Percentiles rank a stretch among this genome's conserved stretches.
These are phyloP conservation scores for Malassezia slooffiae DNA, from an alignment of 1,284 basidiomycete species.

Conservation along the genomic window DNA sequence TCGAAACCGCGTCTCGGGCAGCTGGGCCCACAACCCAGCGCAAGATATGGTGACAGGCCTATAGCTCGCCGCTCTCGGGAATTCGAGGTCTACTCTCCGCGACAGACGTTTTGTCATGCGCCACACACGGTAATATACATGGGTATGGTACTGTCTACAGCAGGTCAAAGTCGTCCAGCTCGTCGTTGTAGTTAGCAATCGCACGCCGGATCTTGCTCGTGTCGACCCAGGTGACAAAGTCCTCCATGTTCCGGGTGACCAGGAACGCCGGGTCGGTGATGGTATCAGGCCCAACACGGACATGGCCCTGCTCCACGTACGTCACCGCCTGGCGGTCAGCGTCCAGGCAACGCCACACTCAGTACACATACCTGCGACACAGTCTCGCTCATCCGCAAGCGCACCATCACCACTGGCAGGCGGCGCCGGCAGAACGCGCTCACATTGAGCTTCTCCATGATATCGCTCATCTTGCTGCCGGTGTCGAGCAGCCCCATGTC, in stretches of 20 bases:
- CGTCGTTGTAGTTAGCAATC: conserved; percentile 91
- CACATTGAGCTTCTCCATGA: conserved; percentile 75
- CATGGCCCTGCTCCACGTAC: conserved; percentile 96
- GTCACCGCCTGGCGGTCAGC: conserved; percentile 63
- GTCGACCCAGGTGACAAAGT: conserved; percentile 99
- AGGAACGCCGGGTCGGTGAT: conserved; percentile 94
- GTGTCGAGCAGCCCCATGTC: conserved; percentile 82
- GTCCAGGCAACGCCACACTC: not conserved
- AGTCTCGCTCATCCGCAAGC: conserved; percentile 87
- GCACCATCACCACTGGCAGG: conserved; percentile 82
- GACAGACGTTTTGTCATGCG: too few relatives aligned
- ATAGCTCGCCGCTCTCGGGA: too few relatives aligned
- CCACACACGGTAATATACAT: too few relatives aligned
- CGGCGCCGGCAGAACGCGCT: conserved; percentile 83
- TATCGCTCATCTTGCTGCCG: conserved; percentile 49
- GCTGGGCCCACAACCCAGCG: too few relatives aligned
- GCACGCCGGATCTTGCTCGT: conserved; percentile 92
- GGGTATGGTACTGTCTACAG: too few relatives aligned
- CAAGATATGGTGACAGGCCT: too few relatives aligned
- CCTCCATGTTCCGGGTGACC: conserved; percentile 87
- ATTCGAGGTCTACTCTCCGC: too few relatives aligned
- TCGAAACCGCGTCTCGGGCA: too few relatives aligned
- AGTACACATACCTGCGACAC: conserved; percentile 68
- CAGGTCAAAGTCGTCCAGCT: conserved; percentile 50
- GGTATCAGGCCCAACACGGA: conserved; percentile 89